Evolutionary conservation across 257 asterid genomes (phyloP), one percentile per base, ranked within the genome.

Genomic region (Scutellaria baicalensis): DNA sequence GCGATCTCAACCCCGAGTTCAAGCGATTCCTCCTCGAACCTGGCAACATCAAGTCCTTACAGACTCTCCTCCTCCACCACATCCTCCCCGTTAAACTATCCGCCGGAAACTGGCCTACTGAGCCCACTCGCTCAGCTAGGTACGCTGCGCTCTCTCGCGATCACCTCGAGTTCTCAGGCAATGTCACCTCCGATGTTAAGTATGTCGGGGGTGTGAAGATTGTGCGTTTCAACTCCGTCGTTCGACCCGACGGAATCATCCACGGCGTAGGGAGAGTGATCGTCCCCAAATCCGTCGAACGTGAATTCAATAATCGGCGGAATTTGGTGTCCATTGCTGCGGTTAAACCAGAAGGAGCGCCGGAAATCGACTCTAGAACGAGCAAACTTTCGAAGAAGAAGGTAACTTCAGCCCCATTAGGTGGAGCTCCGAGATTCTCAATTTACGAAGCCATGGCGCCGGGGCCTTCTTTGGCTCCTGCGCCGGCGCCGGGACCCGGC

Each of bases 231-330:
- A 27, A 27, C 33, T 27, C 33, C 33, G 33, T 27, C 33, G 33
- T 27, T 27, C 33, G 33, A 27, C 33, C 33, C 33, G 33, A 27
- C 33, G 33, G 33, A 27, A 3, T 27, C 33, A 27, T 27, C 33
- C 33, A 27, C 27, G 89, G 87, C 4, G 80, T 86, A 0, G 84
- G 83, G 35, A 71, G 78, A 2, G 71, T 86, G 0, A 20, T 86
- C 45, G 69, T 86, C 7, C 92, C 89, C 1, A 79, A 82, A 43
- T 80, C 87, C 0, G 92, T 86, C 0, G 87, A 83, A 44, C 84
- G 78, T 4, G 83, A 74, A 4, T 86, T 81, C 78, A 86, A 83
- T 31, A 72, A 68, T 1, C 40, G 92, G 8, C 66, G 89, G 14
- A 84, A 81, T 58, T 67, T 84, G 20, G 20, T 77, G 1, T 69